Conservation (phyloP, 495 filamentous ascomycete species). For the Neurospora africana region DNA sequence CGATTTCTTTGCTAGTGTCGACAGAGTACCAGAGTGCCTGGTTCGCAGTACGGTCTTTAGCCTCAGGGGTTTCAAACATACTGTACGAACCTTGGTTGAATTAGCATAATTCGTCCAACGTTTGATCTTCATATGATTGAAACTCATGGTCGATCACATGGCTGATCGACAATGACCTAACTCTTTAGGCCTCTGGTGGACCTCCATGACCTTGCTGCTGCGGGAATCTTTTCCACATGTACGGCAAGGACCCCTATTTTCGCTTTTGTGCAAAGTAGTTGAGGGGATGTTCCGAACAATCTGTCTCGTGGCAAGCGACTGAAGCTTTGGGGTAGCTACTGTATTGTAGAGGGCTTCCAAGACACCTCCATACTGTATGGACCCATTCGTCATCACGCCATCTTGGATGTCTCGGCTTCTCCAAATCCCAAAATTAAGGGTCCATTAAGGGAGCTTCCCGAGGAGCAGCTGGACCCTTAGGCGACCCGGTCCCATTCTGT, state of each 20-base stretch:
- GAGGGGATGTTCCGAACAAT: not conserved
- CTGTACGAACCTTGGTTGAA: not conserved
- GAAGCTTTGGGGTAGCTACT: not conserved
- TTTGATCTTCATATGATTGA: not conserved
- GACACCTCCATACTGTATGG: not conserved
- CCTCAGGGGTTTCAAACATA: not conserved
- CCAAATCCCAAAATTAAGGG: not conserved
- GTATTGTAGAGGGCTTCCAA: not conserved
- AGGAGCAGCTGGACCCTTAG: not conserved
- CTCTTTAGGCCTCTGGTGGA: not conserved
- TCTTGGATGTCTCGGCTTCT: not conserved
- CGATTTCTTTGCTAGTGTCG: not conserved
- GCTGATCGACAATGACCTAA: not conserved
- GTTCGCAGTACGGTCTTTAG: not conserved
- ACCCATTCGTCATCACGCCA: not conserved
- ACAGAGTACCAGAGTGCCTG: not conserved
- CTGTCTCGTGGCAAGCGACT: not conserved
- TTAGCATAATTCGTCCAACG: not conserved
- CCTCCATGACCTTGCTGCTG: not conserved
- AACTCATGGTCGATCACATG: not conserved
- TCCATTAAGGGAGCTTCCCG: not conserved
- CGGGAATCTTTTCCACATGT: not conserved
- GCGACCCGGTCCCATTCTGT: not conserved
- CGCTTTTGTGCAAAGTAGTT: not conserved
- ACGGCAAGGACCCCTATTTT: not conserved